These are phyloP conservation scores for Fusarium brachygibbosum DNA, from an alignment of 2,329 filamentous ascomycete genomes.

Conservation along the genomic window DNA sequence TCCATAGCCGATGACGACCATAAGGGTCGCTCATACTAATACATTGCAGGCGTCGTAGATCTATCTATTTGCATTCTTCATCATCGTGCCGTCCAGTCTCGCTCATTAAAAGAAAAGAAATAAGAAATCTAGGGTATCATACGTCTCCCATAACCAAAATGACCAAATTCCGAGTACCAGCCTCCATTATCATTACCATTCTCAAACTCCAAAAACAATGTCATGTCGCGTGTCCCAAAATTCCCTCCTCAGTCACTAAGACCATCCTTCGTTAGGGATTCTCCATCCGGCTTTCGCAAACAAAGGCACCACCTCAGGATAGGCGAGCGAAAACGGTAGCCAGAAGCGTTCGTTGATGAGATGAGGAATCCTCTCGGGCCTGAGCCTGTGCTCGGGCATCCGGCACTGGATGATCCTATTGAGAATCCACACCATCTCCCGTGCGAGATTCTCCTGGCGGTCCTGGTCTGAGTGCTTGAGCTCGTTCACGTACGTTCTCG, in stretches of 20 bases:
- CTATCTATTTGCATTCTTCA: constrained; percentile 1
- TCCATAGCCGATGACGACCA: background rate
- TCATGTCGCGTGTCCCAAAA: background rate
- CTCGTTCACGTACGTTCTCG: constrained; percentile 51
- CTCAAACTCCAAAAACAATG: constrained; percentile 26
- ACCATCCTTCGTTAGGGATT: constrained; percentile 30
- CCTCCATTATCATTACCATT: background rate
- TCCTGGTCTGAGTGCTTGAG: constrained; percentile 30
- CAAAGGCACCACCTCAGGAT: constrained; percentile 47
- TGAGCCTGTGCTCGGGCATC: constrained; percentile 39
- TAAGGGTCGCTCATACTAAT: background rate
- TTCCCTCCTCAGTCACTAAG: background rate
- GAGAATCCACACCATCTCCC: constrained; percentile 55
- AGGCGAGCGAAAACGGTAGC: constrained; percentile 51
- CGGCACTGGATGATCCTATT: constrained; percentile 46
- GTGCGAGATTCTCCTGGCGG: constrained; percentile 44
- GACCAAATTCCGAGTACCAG: background rate
- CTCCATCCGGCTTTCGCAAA: constrained; percentile 52
- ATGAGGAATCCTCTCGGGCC: constrained; percentile 35
- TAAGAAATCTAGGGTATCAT: constrained; percentile 36
- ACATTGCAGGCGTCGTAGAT: background rate
- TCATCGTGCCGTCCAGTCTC: background rate
- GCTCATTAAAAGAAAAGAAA: constrained; percentile 18
- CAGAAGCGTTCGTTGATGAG: constrained; percentile 50
- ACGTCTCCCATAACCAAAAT: constrained; percentile 20